A percentile compares a stretch with the other conserved stretches of the same genome.
Conservation (phyloP, 2,329 filamentous ascomycete genomes). For the Pseudophaeomoniella oleicola region DNA sequence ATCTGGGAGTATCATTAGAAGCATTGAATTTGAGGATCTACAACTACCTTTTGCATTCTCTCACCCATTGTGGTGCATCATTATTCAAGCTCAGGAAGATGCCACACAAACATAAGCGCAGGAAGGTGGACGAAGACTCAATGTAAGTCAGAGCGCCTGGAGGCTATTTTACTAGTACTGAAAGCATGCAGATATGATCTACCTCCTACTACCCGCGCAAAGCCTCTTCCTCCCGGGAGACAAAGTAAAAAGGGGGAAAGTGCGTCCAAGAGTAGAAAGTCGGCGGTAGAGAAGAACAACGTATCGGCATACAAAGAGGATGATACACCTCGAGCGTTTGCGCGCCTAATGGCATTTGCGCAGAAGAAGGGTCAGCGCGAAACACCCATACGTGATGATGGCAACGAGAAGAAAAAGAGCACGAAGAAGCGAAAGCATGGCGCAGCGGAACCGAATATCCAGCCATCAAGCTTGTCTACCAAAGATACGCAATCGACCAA, state of each 20-base stretch:
- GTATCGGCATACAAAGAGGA: slow-evolving; percentile 33
- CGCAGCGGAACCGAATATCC: slow-evolving; percentile 8
- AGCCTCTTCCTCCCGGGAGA: slow-evolving; percentile 39
- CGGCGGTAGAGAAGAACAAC: slow-evolving; percentile 16
- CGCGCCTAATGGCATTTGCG: slow-evolving; percentile 68
- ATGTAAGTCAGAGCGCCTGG: too few species aligned
- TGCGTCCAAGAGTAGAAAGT: slow-evolving; percentile 21
- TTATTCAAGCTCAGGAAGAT: slow-evolving; percentile 30
- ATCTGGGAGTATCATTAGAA: too few species aligned
- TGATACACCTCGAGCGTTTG: slow-evolving; percentile 81
- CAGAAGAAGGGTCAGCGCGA: slow-evolving; percentile 44
- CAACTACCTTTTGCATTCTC: too few species aligned
- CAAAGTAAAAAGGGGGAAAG: slow-evolving; percentile 20
- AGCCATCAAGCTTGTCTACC: slow-evolving; percentile 9
- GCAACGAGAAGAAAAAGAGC: slow-evolving; percentile 24
- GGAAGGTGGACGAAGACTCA: slow-evolving; percentile 33
- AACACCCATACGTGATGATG: slow-evolving; percentile 57
- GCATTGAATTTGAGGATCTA: too few species aligned
- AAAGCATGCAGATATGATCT: slow-evolving; percentile 42
- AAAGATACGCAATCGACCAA: slow-evolving; percentile 11
- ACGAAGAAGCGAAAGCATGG: slow-evolving; percentile 36
- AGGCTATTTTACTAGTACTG: too few species aligned
- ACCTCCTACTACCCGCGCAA: slow-evolving; percentile 44
- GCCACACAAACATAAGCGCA: slow-evolving; percentile 76
- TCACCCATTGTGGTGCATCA: too few species aligned